Base-by-base conservation (phyloP, 192 early-diverging fungal species). In the Coemansia asiatica region DNA sequence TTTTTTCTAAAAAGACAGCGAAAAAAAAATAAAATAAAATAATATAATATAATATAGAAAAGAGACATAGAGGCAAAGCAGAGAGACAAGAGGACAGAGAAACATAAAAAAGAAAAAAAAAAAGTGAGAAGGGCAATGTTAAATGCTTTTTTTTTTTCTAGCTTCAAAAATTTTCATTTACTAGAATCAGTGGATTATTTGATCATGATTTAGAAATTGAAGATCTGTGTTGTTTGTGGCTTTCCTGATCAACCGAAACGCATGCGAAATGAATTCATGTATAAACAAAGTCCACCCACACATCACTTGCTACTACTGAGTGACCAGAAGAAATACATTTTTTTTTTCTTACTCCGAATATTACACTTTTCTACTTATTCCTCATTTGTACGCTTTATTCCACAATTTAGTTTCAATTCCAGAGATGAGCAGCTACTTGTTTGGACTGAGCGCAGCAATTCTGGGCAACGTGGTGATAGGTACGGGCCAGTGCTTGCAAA, bases 381-480 rank as follows among this genome's bases (percentile, higher is more conserved):
- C 15, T 33, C 8, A 3, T 8, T 33, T 33, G 31, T 33, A 33
- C 3, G 3, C 8, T 33, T 8, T 8, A 33, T 33, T 33, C 31
- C 31, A 33, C 3, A 8, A 33, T 33, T 40, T 16, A 29, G 21
- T 38, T 63, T 56, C 13, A 28, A 31, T 47, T 38, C 1, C 31
- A 47, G n/a, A 26, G n/a, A 23, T 60, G 57, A 79, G 74, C 68
- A 60, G 68, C 60, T 76, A 68, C 44, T n/a, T 82, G 23, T 56
- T 77, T 18, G 80, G 80, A 33, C 63, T 82, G 18, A 25, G 56
- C 1, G 80, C 80, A 25, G 74, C 80, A 9, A 22, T 82, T 15
- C 47, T 66, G 58, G 80, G 80, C 50, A 82, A 82, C 27, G 67
- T 76, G 46, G 80, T 82, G 6, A 82, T 82, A 61, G 80, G 80